Evolutionary conservation across 1,139 yeast genomes (phyloP).

Genomic region (Geotrichum australiense): DNA sequence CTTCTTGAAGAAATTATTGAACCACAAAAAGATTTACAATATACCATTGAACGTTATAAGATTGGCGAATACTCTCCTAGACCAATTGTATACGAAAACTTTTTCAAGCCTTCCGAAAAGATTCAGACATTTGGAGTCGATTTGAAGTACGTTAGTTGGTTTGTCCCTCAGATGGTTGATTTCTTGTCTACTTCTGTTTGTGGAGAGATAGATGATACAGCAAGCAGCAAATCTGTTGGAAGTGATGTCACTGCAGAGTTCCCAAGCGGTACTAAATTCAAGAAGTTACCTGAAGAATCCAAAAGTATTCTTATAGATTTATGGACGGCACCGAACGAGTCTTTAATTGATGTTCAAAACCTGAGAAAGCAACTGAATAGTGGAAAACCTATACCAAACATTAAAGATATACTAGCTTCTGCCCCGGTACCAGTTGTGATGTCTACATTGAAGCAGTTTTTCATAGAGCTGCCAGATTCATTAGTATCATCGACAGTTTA

Average conservation of each 20-base stretch:
- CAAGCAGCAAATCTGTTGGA: constrained; percentile 14
- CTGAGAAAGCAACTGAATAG: constrained; percentile 54
- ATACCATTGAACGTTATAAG: constrained; percentile 52
- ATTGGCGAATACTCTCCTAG: constrained; percentile 70
- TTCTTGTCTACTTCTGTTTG: constrained; percentile 37
- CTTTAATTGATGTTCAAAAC: constrained; percentile 56
- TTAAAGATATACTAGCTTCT: constrained; percentile 25
- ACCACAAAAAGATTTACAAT: constrained; percentile 55
- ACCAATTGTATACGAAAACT: constrained; percentile 64
- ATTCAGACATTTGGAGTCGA: constrained; percentile 81
- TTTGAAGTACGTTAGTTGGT: constrained; percentile 56
- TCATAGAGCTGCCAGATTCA: constrained; percentile 79
- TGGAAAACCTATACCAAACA: constrained; percentile 36
- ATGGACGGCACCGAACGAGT: constrained; percentile 42
- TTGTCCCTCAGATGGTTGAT: constrained; percentile 55
- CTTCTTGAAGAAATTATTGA: constrained; percentile 53
- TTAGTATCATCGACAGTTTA: constrained; percentile 60
- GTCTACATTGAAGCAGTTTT: constrained; percentile 60
- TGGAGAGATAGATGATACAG: constrained; percentile 7
- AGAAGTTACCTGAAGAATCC: constrained; percentile 6
- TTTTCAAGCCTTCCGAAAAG: constrained; percentile 43
- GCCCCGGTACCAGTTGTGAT: constrained; percentile 53
- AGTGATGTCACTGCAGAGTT: constrained; percentile 16
- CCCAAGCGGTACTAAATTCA: constrained; percentile 9
- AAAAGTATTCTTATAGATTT: constrained; percentile 9